Evolutionary conservation across 2,329 filamentous ascomycete species (phyloP).

Genomic region (Sclerotinia trifoliorum): DNA sequence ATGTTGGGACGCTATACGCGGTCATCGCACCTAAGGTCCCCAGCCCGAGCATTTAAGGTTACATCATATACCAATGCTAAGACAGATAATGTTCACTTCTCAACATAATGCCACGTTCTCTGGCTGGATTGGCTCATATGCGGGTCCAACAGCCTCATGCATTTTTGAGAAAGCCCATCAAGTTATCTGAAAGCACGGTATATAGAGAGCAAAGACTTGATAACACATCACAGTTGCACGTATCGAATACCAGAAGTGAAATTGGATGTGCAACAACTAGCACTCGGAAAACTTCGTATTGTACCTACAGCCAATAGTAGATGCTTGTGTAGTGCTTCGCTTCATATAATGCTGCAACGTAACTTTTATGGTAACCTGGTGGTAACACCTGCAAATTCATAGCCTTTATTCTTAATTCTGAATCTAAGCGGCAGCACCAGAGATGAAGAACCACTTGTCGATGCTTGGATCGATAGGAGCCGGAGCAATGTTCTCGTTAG

Average conservation of each 20-base stretch:
- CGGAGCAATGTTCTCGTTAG: constrained; percentile 74
- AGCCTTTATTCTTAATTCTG: constrained; percentile 8
- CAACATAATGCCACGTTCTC: not conserved
- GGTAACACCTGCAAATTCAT: constrained; percentile 24
- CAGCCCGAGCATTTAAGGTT: not conserved
- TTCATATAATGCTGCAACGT: constrained; percentile 23
- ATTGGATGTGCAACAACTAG: not conserved
- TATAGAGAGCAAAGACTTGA: not conserved
- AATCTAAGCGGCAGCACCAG: constrained; percentile 79
- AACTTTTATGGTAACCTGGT: constrained; percentile 24
- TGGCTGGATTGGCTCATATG: not conserved
- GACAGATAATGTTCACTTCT: not conserved
- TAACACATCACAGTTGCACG: not conserved
- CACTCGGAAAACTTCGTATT: constrained; percentile 11
- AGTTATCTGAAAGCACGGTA: not conserved
- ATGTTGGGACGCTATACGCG: not conserved
- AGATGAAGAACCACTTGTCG: constrained; percentile 99
- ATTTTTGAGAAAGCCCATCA: not conserved
- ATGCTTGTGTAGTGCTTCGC: constrained; percentile 15
- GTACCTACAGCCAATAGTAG: constrained; percentile 10
- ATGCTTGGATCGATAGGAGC: constrained; percentile 94
- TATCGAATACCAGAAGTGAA: not conserved
- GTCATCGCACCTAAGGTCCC: not conserved
- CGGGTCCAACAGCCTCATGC: too few species aligned
- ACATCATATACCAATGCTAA: constrained; percentile 6